phyloP scores from a whole-genome alignment of 2,329 filamentous ascomycete species.

The Clathrospora elynae region DNA sequence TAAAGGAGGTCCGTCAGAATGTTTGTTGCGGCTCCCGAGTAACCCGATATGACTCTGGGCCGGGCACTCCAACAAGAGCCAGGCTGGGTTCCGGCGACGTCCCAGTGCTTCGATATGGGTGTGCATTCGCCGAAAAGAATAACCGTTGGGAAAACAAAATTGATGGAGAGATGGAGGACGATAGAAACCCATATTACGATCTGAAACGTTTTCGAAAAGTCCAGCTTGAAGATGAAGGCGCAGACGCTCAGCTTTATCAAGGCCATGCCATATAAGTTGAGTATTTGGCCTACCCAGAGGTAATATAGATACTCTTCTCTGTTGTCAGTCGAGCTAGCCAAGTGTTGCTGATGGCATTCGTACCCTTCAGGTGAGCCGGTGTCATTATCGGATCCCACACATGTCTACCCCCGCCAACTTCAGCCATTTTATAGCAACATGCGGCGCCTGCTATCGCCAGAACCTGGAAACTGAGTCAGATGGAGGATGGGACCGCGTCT shows the following conservation, averaged over 20 bases:
- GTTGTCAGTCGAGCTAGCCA: too few species aligned
- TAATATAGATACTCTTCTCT: conserved; percentile 24
- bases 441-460: conserved; percentile 27
- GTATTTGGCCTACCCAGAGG: conserved; percentile 31
- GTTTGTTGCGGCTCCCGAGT: conserved; percentile 33
- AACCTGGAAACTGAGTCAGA: conserved; percentile 20
- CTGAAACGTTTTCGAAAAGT: conserved; percentile 30
- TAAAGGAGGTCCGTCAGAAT: conserved; percentile 34
- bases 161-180: conserved; percentile 26
- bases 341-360: too few species aligned
- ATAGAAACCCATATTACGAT: conserved; percentile 31
- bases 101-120: conserved; percentile 32
- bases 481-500: too few species aligned
- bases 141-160: conserved; percentile 32
- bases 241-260: conserved; percentile 38
- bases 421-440: conserved; percentile 28
- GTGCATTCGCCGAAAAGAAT: conserved; percentile 31
- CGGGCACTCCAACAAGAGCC: conserved; percentile 31
- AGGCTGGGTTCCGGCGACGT: conserved; percentile 23
- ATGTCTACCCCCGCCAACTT: conserved; percentile 27
- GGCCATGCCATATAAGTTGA: conserved; percentile 37
- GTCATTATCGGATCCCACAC: conserved; percentile 33
- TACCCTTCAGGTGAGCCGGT: too few species aligned
- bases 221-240: conserved; percentile 34
- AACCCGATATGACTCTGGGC: conserved; percentile 35